Evolutionary conservation across 495 filamentous ascomycete genomes (phyloP).

Genomic region (Geopyxis carbonaria): DNA sequence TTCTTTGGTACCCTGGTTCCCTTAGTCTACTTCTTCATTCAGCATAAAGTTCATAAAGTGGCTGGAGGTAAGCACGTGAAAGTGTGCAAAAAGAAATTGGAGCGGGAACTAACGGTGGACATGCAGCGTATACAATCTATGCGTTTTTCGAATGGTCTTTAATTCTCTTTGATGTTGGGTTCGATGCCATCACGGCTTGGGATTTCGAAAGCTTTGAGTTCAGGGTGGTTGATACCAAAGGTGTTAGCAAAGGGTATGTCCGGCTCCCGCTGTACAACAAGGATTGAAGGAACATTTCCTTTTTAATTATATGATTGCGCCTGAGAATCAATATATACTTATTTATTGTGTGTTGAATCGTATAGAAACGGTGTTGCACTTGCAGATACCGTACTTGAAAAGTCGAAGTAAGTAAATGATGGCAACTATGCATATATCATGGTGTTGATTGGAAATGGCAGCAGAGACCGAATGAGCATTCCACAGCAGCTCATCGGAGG

Average conservation of each 20-base stretch:
- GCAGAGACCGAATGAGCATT: slow-evolving; percentile 47
- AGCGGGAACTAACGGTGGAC: too few relatives aligned
- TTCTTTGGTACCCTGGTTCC: slow-evolving; percentile 89
- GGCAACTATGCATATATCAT: slow-evolving; percentile 5
- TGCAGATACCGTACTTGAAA: slow-evolving; percentile 65
- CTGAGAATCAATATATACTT: slow-evolving; percentile 10
- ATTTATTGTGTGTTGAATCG: neutral
- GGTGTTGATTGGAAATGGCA: slow-evolving; percentile 25
- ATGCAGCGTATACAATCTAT: slow-evolving; percentile 87
- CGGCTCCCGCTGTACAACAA: slow-evolving; percentile 67
- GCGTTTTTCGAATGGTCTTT: slow-evolving; percentile 96
- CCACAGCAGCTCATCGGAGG: slow-evolving; percentile 44
- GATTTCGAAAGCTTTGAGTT: slow-evolving; percentile 88
- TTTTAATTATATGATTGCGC: slow-evolving; percentile 20
- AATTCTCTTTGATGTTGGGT: slow-evolving; percentile 86
- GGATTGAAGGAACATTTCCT: slow-evolving; percentile 27
- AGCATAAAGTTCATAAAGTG: slow-evolving; percentile 93
- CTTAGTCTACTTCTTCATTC: slow-evolving; percentile 92
- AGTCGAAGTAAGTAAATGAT: slow-evolving; percentile 51
- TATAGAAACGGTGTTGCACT: slow-evolving; percentile 27
- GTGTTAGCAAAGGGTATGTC: slow-evolving; percentile 97
- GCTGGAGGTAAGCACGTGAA: slow-evolving; percentile 59
- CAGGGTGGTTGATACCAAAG: slow-evolving; percentile 73
- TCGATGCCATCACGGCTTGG: slow-evolving; percentile 89
- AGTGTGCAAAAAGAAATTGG: too few relatives aligned